These are phyloP conservation scores for Nakazawaea peltata DNA, from an alignment of 805 yeast genomes.

Conservation along the genomic window DNA sequence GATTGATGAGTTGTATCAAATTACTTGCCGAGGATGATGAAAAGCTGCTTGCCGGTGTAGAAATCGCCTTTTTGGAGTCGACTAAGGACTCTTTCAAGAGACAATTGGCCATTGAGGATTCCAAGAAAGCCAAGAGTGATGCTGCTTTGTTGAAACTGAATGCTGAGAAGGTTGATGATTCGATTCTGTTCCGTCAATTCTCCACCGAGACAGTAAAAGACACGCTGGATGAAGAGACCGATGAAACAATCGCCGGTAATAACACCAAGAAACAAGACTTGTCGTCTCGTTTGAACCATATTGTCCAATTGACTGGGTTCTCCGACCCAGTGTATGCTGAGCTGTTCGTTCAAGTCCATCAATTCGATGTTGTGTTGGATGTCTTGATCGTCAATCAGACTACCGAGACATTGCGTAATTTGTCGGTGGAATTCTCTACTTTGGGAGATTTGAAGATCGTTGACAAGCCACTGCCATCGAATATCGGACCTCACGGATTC, in stretches of 20 bases:
- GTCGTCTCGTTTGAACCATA: conserved; percentile 76
- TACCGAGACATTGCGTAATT: conserved; percentile 77
- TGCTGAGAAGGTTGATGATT: conserved; percentile 73
- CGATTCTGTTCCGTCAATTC: conserved; percentile 74
- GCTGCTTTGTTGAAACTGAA: conserved; percentile 51
- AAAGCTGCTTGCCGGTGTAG: conserved; percentile 32
- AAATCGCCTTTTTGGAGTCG: conserved; percentile 75
- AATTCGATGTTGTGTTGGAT: conserved; percentile 91
- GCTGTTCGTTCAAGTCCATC: conserved; percentile 93
- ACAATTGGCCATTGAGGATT: conserved; percentile 56
- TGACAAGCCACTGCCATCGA: conserved; percentile 83
- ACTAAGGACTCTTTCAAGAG: conserved; percentile 77
- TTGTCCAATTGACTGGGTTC: conserved; percentile 94
- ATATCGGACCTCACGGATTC: conserved; percentile 97
- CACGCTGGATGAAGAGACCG: conserved; percentile 49
- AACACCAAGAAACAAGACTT: conserved; percentile 47
- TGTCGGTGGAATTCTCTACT: conserved; percentile 92
- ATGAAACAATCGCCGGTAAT: conserved; percentile 36
- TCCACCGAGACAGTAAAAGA: conserved; percentile 37
- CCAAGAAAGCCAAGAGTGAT: conserved; percentile 45
- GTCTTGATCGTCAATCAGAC: conserved; percentile 94
- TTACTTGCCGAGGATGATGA: conserved; percentile 60
- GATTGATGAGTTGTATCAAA: conserved; percentile 82
- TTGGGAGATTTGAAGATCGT: conserved; percentile 93
- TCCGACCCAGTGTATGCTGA: conserved; percentile 98